Base-by-base conservation (phyloP, 345 rosid genomes). In the Odontarrhena argentea region DNA sequence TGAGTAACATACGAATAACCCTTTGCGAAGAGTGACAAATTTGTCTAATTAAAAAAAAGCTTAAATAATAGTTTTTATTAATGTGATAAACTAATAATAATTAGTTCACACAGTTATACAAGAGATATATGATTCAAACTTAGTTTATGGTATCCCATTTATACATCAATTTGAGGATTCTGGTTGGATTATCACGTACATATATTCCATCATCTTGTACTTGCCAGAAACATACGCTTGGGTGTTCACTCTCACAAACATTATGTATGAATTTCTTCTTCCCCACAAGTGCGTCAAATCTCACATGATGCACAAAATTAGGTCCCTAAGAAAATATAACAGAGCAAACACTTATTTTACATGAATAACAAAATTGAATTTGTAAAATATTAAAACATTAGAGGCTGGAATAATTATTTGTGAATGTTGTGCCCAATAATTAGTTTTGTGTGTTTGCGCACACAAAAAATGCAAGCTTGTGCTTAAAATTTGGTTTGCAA, bases 191-290 rank as follows among this genome's bases (percentile, higher is more conserved):
- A 40, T 58, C 5, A 18, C 66, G 59, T 8, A 9, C 49, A 7
- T 9, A 57, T 2, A 68, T 13, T 14, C 73, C 59, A 1, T 59
- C 52, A 0, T 59, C 45, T 40, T 50, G 52, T 9, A 12, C 52
- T 69, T 69, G 15, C 44, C 35, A 68, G 1, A 41, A 18, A 30
- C 66, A 59, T 3, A 9, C 18, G 12, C 59, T n/a, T 12, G 60
- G 66, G 0, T 69, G 38, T 14, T 6, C 28, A 15, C 67, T 15
- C 1, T 60, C 66, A 41, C 66, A 69, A 9, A 69, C 3, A 5
- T 41, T 6, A 50, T 41, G 7, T 59, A 60, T 41, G 5, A 60
- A 69, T 1, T 11, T 6, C 30, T 60, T 14, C 0, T 2, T 43
- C 0, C 6, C 66, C 12, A 49, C 1, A 32, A 69, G 60, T 60